A percentile compares a stretch with the other conserved stretches of the same genome.
Evolutionary conservation across 169 alveolate genomes (phyloP).

Genomic region (Cytauxzoon felis): DNA sequence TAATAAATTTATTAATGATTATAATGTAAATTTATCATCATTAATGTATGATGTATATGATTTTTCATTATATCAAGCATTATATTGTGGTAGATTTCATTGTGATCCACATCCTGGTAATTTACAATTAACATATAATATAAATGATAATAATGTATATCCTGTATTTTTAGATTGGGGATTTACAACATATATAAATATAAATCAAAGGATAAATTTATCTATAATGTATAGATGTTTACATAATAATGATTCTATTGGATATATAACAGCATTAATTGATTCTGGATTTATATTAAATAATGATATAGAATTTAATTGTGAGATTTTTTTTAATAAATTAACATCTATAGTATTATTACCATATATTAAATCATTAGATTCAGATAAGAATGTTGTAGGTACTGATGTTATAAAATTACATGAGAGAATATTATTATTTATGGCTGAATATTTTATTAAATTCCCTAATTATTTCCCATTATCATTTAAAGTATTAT

Average conservation of each 20-base stretch:
- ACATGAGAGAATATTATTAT: conserved; percentile 13
- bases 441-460: conserved; percentile 22
- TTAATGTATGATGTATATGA: conserved; percentile 68
- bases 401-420: neutral
- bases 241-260: conserved; percentile 38
- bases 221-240: conserved; percentile 22
- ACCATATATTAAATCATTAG: conserved; percentile 27
- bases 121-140: conserved; percentile 67
- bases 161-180: conserved; percentile 66
- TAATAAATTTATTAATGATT: conserved; percentile 52
- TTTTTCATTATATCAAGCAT: conserved; percentile 69
- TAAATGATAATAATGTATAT: conserved; percentile 30
- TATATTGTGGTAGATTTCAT: conserved; percentile 79
- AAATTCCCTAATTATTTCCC: conserved; percentile 60
- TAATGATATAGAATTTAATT: conserved; percentile 9
- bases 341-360: conserved; percentile 31
- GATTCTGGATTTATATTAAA: conserved; percentile 42
- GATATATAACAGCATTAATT: conserved; percentile 40
- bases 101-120: conserved; percentile 93
- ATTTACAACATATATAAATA: conserved; percentile 26
- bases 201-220: conserved; percentile 34
- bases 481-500: conserved; percentile 38
- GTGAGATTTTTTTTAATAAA: conserved; percentile 46
- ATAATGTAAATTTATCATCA: conserved; percentile 52
- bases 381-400: conserved; percentile 1